These are phyloP conservation scores for Myxozyma mucilagina DNA, from an alignment of 805 yeast species.

Conservation along the genomic window DNA sequence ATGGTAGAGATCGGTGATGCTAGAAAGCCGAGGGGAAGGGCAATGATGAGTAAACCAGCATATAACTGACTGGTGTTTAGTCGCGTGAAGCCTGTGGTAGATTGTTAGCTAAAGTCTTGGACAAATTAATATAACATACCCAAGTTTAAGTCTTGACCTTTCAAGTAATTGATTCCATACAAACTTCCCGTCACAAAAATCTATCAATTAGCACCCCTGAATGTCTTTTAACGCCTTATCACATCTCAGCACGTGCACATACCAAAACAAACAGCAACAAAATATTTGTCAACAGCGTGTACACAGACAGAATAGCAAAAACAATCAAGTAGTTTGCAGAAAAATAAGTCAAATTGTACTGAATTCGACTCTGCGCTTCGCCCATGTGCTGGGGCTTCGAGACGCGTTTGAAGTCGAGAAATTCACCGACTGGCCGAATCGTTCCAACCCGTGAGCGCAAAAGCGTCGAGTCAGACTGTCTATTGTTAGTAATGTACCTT, in stretches of 20 bases:
- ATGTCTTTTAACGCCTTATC: slow-evolving; percentile 68
- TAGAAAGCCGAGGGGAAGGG: slow-evolving; percentile 77
- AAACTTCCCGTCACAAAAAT: slow-evolving; percentile 71
- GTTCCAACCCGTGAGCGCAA: slow-evolving; percentile 23
- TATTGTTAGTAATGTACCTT: background rate
- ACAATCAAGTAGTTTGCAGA: slow-evolving; percentile 81
- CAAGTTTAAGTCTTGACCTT: slow-evolving; percentile 78
- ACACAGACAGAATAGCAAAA: slow-evolving; percentile 69
- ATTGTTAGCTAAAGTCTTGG: background rate
- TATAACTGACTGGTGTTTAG: slow-evolving; percentile 78
- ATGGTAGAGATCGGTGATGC: slow-evolving; percentile 88
- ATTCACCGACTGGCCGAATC: slow-evolving; percentile 86
- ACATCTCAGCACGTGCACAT: background rate
- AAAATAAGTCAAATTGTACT: slow-evolving; percentile 82
- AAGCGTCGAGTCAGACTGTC: slow-evolving; percentile 27
- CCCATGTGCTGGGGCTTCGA: slow-evolving; percentile 88
- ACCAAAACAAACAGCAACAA: slow-evolving; percentile 79
- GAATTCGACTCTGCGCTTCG: slow-evolving; percentile 84
- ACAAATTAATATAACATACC: slow-evolving; percentile 23
- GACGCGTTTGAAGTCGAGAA: slow-evolving; percentile 84
- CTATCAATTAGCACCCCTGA: slow-evolving; percentile 63
- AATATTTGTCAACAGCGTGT: slow-evolving; percentile 83
- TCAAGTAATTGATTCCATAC: slow-evolving; percentile 71
- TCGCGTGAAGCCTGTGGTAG: slow-evolving; percentile 53
- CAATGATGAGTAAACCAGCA: slow-evolving; percentile 73